These are phyloP conservation scores for Ogataea parapolymorpha DNA, from an alignment of 805 yeast genomes.

Conservation along the genomic window DNA sequence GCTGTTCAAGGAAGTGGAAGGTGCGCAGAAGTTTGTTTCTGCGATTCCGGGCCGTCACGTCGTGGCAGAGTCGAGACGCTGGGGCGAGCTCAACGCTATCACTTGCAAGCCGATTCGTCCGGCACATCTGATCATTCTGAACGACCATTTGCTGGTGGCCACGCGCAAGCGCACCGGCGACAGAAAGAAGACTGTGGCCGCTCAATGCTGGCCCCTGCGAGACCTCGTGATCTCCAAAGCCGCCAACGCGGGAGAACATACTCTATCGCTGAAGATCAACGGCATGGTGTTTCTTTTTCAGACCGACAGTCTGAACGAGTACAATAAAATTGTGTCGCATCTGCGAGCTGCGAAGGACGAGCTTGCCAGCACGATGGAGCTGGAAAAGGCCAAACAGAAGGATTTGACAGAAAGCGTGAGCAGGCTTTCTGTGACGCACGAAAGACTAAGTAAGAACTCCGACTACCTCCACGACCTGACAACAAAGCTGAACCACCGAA, in stretches of 20 bases:
- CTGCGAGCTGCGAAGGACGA: constrained; percentile 62
- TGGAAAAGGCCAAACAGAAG: constrained; percentile 43
- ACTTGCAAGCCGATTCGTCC: constrained; percentile 79
- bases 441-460: constrained; percentile 28
- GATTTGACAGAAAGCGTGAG: constrained; percentile 44
- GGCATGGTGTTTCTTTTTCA: constrained; percentile 49
- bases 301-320: constrained; percentile 59
- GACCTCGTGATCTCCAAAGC: constrained; percentile 51
- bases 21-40: constrained; percentile 79
- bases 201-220: constrained; percentile 73
- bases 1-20: constrained; percentile 79
- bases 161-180: constrained; percentile 46
- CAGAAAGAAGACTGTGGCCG: constrained; percentile 48
- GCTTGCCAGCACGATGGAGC: constrained; percentile 50
- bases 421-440: constrained; percentile 33
- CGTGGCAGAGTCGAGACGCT: constrained; percentile 71
- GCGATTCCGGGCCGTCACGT: constrained; percentile 79
- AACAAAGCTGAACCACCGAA: constrained; percentile 53
- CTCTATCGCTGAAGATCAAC: constrained; percentile 18
- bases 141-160: constrained; percentile 75
- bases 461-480: constrained; percentile 55
- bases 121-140: constrained; percentile 71
- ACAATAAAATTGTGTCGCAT: constrained; percentile 48
- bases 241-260: constrained; percentile 16
- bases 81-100: constrained; percentile 84